These are phyloP conservation scores for Botryobasidium botryosum DNA, from an alignment of 768 basidiomycete genomes.

Conservation along the genomic window DNA sequence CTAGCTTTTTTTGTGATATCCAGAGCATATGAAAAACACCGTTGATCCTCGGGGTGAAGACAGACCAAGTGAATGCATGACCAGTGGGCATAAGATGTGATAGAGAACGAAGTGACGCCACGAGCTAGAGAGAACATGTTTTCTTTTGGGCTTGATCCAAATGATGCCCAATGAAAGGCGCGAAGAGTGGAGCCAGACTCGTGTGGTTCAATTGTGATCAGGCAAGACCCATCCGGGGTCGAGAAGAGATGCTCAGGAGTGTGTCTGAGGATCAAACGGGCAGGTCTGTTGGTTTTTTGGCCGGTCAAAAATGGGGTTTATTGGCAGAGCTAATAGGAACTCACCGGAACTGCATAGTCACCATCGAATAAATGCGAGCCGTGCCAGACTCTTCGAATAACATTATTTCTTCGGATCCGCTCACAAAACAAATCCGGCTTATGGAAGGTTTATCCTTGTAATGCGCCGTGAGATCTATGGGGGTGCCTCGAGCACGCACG, in stretches of 20 bases:
- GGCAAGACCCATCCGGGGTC: conserved; percentile 40
- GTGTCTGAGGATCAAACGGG: no score
- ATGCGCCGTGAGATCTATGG: no score
- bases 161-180: conserved; percentile 39
- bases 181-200: conserved; percentile 17
- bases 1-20: conserved; percentile 39
- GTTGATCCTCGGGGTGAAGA: conserved; percentile 21
- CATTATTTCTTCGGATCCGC: conserved; percentile 35
- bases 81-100: conserved; percentile 30
- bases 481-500: no score
- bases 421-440: conserved; percentile 27
- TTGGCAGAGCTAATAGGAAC: conserved; percentile 9
- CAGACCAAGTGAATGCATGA: conserved; percentile 28
- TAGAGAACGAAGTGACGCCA: conserved; percentile 18
- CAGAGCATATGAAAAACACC: conserved; percentile 28
- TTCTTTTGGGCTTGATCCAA: conserved; percentile 32
- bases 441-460: no score
- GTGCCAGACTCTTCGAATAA: conserved; percentile 29
- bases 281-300: no score
- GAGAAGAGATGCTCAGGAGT: conserved; percentile 20
- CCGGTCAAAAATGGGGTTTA: no score
- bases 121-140: conserved; percentile 22
- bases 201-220: conserved; percentile 22
- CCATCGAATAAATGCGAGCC: conserved; percentile 36
- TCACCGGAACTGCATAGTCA: conserved; percentile 38